Conservation (phyloP, 2,329 filamentous ascomycete species). For the Colletotrichum tropicale region DNA sequence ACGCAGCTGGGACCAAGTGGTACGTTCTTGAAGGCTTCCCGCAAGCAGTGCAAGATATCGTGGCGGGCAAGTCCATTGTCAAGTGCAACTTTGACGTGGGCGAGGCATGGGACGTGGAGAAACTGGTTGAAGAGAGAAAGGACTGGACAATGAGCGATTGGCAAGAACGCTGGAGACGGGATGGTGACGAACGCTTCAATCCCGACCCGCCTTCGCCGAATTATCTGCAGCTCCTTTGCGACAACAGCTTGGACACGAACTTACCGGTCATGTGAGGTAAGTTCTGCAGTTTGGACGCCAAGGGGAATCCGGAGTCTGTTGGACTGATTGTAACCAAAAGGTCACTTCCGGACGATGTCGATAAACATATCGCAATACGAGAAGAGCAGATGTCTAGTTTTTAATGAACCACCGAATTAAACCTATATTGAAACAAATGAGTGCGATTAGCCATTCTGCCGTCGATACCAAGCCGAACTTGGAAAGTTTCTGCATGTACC, state of each 20-base stretch:
- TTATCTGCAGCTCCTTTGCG: neutral
- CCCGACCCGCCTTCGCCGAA: neutral
- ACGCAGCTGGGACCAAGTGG: neutral
- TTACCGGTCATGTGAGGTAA: too few species aligned
- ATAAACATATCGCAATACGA: too few species aligned
- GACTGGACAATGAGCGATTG: neutral
- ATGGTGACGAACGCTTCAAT: accelerated
- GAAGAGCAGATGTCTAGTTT: too few species aligned
- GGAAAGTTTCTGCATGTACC: too few species aligned
- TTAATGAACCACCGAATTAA: too few species aligned
- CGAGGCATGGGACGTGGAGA: neutral
- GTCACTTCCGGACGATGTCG: too few species aligned
- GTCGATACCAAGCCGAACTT: too few species aligned
- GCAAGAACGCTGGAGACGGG: neutral
- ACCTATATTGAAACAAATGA: too few species aligned
- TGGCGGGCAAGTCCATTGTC: neutral
- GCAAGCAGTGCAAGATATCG: neutral
- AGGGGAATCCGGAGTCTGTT: too few species aligned
- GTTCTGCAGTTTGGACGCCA: too few species aligned
- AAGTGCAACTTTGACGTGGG: neutral
- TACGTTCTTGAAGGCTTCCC: neutral
- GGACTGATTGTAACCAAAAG: too few species aligned
- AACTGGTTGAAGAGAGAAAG: neutral
- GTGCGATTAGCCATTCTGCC: too few species aligned
- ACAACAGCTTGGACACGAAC: neutral